Evolutionary conservation across 768 basidiomycete genomes (phyloP).

Genomic region (Boletus barrowsii): DNA sequence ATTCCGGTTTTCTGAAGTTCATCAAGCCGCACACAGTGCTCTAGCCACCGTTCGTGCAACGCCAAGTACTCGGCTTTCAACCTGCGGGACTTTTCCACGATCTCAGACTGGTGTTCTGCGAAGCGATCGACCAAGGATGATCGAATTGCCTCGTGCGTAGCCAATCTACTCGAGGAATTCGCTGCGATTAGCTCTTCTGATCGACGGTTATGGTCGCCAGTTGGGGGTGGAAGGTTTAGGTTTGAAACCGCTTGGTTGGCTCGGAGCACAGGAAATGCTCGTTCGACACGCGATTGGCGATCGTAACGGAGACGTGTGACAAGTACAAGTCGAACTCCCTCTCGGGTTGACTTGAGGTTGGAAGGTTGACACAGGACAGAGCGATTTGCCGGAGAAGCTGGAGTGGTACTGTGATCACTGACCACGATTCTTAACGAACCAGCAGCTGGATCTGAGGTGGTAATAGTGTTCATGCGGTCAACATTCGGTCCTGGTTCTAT

Average conservation of each 20-base stretch:
- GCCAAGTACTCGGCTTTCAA: constrained; percentile 65
- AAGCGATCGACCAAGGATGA: constrained; percentile 55
- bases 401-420: constrained; percentile 25
- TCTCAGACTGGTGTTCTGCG: constrained; percentile 45
- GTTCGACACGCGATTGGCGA: constrained; percentile 58
- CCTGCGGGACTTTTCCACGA: constrained; percentile 51
- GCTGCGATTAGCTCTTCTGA: constrained; percentile 47
- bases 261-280: constrained; percentile 59
- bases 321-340: constrained; percentile 62
- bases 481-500: constrained; percentile 5
- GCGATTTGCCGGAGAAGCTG: constrained; percentile 6
- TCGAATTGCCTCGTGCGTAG: constrained; percentile 39
- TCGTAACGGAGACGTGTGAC: constrained; percentile 60
- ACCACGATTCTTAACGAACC: constrained; percentile 28
- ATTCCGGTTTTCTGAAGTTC: constrained; percentile 36
- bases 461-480: constrained; percentile 7
- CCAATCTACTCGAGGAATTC: constrained; percentile 34
- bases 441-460: constrained; percentile 7
- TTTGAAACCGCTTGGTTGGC: constrained; percentile 52
- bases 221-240: constrained; percentile 25
- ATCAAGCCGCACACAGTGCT: constrained; percentile 69
- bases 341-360: constrained; percentile 43
- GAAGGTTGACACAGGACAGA: constrained; percentile 11
- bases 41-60: constrained; percentile 70
- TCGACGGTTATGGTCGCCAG: constrained; percentile 40